phyloP scores from a whole-genome alignment of 192 early-diverging fungal species.

The Backusella sp. region DNA sequence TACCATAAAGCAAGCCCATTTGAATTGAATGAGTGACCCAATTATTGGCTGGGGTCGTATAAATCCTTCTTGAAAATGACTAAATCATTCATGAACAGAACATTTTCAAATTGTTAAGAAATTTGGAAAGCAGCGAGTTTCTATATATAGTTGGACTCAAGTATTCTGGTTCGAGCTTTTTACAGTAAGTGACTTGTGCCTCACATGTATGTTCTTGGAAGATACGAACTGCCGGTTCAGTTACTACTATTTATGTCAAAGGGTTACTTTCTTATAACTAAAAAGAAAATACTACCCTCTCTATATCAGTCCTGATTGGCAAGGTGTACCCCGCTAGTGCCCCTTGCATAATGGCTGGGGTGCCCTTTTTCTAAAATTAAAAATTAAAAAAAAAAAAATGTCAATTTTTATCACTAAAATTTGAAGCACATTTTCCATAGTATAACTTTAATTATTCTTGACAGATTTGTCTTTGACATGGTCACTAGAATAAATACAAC shows the following conservation, averaged over 20 bases:
- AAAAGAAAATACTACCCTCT: neutral
- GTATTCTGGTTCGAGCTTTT: slow-evolving; percentile 7
- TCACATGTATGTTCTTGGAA: slow-evolving; percentile 6
- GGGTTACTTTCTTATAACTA: neutral
- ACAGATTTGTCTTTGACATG: neutral
- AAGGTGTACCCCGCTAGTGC: neutral
- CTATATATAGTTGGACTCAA: neutral
- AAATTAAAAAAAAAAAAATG: neutral
- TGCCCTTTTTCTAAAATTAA: neutral
- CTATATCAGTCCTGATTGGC: neutral
- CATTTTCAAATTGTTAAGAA: neutral
- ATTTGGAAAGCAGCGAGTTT: neutral
- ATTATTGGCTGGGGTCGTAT: neutral
- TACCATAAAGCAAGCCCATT: neutral
- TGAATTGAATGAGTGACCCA: neutral
- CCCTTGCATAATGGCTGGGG: neutral
- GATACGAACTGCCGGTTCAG: neutral
- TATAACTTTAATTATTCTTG: slow-evolving; percentile 1
- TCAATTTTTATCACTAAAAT: neutral
- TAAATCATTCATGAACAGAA: neutral
- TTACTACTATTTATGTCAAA: slow-evolving; percentile 1
- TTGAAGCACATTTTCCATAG: neutral
- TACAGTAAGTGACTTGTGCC: neutral
- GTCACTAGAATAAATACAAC: neutral
- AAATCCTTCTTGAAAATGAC: neutral